Evolutionary conservation across 805 yeast genomes (phyloP).

Genomic region (Kodamaea fukazawae): DNA sequence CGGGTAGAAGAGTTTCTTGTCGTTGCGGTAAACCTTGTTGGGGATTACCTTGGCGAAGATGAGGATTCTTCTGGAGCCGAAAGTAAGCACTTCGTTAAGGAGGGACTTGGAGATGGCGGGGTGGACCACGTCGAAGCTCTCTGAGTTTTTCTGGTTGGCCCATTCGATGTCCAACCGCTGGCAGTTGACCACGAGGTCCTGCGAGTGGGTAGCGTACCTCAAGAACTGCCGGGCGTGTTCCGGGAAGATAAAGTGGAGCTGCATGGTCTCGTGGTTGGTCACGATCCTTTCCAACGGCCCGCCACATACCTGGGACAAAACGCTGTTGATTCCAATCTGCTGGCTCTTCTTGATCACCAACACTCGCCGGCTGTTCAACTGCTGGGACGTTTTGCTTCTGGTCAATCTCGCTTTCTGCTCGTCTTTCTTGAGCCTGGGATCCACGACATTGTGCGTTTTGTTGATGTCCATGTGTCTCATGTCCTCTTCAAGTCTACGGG

Average conservation of each 20-base stretch:
- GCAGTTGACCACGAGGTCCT: constrained; percentile 62
- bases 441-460: too few species aligned
- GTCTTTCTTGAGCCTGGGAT: too few species aligned
- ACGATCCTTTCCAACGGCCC: constrained; percentile 63
- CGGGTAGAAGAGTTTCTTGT: constrained; percentile 35
- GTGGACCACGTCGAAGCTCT: constrained; percentile 17
- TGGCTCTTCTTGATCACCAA: constrained; percentile 32
- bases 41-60: constrained; percentile 34
- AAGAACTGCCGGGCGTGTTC: constrained; percentile 55
- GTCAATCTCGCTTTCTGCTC: too few species aligned
- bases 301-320: constrained; percentile 58
- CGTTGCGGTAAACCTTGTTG: constrained; percentile 21
- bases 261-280: constrained; percentile 25
- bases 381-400: too few species aligned
- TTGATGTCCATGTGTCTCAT: too few species aligned
- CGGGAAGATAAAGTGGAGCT: constrained; percentile 50
- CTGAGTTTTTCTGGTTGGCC: constrained; percentile 33
- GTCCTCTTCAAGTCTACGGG: too few species aligned
- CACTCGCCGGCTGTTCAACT: constrained; percentile 1
- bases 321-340: constrained; percentile 46
- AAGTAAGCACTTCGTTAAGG: constrained; percentile 30
- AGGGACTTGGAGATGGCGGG: constrained; percentile 23
- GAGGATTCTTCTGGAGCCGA: constrained; percentile 56
- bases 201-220: constrained; percentile 46
- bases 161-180: constrained; percentile 45